Evolutionary conservation across 169 alveolate species (phyloP).

Genomic region (Plasmodium ovale): DNA sequence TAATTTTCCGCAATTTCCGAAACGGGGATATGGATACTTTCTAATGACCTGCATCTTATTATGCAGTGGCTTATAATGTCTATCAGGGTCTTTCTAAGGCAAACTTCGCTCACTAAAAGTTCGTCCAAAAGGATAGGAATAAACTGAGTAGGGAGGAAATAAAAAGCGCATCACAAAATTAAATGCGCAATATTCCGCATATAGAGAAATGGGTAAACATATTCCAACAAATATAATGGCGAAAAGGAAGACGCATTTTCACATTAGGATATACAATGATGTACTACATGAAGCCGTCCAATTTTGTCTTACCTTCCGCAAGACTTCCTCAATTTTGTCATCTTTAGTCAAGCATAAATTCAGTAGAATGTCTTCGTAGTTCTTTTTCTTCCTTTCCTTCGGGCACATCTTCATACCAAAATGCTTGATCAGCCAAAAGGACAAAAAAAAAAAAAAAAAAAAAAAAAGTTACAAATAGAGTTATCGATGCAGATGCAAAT

Average conservation of each 20-base stretch:
- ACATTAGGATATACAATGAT: too few species aligned
- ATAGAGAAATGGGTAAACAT: neutral
- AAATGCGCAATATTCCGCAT: too few species aligned
- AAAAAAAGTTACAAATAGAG: constrained; percentile 11
- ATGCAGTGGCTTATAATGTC: constrained; percentile 61
- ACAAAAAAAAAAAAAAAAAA: too few species aligned
- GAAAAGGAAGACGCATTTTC: too few species aligned
- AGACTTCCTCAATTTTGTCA: constrained; percentile 60
- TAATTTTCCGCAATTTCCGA: constrained; percentile 22
- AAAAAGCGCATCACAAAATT: neutral
- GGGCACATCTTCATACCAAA: constrained; percentile 23
- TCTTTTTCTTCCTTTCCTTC: constrained; percentile 49
- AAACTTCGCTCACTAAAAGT: constrained; percentile 8
- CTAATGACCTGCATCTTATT: constrained; percentile 62
- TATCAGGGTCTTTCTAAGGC: constrained; percentile 3
- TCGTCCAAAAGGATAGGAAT: constrained; percentile 51
- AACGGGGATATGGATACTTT: constrained; percentile 15
- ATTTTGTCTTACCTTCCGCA: constrained; percentile 30
- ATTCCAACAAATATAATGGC: neutral
- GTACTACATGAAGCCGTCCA: too few species aligned
- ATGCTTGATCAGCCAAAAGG: neutral
- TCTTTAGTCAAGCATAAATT: constrained; percentile 54
- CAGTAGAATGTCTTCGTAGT: constrained; percentile 49
- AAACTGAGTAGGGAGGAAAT: neutral
- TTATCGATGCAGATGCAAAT: neutral